These are phyloP conservation scores for Endocalyx cinctus DNA, from an alignment of 2,329 filamentous ascomycete species.

Conservation along the genomic window DNA sequence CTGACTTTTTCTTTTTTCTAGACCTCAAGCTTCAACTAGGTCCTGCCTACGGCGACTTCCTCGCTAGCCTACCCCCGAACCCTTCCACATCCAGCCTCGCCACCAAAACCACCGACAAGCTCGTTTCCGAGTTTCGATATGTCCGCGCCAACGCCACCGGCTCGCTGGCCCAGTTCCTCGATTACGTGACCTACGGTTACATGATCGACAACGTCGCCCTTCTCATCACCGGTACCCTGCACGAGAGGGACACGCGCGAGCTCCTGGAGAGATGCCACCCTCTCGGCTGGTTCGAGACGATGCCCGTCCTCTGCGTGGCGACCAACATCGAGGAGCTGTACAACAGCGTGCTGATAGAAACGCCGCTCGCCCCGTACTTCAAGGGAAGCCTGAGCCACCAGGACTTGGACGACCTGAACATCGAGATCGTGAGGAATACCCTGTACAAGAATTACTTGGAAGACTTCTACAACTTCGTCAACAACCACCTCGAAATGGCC, in stretches of 20 bases:
- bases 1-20: conserved; percentile 31
- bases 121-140: conserved; percentile 96
- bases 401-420: conserved; percentile 97
- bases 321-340: conserved; percentile 99
- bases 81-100: conserved; percentile 94
- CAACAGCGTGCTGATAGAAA: conserved; percentile 96
- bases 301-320: conserved; percentile 95
- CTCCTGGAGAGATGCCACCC: conserved; percentile 94
- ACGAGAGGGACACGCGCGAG: conserved; percentile 95
- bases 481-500: conserved; percentile 77
- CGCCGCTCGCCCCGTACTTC: conserved; percentile 92
- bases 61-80: conserved; percentile 88
- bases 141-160: conserved; percentile 90
- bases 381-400: conserved; percentile 94
- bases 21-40: conserved; percentile 97
- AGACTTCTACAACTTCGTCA: conserved; percentile 94
- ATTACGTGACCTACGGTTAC: conserved; percentile 97
- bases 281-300: conserved; percentile 97
- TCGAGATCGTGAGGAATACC: conserved; percentile 97
- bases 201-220: conserved; percentile 99
- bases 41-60: conserved; percentile 95
- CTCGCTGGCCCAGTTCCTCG: conserved; percentile 89
- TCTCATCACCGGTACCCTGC: conserved; percentile 93
- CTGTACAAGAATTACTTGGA: conserved; percentile 99
- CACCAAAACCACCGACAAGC: conserved; percentile 93